A percentile compares a stretch with the other conserved stretches of the same genome.
These are phyloP conservation scores for Ilyonectria mors-panacis DNA, from an alignment of 2,329 filamentous ascomycete genomes.

Conservation along the genomic window DNA sequence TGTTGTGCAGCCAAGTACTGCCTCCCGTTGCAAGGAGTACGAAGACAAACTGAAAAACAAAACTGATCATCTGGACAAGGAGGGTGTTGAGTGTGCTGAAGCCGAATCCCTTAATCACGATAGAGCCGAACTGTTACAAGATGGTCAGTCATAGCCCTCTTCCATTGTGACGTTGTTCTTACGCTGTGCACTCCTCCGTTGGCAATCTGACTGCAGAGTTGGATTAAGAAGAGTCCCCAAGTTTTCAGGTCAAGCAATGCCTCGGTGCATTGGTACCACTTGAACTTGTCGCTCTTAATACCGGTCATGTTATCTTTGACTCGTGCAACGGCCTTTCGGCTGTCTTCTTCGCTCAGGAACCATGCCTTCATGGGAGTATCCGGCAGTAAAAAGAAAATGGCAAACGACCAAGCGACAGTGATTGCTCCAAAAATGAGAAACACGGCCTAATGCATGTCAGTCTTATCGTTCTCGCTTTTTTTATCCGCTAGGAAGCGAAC, in stretches of 20 bases:
- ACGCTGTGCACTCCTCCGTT: conserved; percentile 47
- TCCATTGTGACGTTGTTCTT: not conserved
- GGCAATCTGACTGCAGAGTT: conserved; percentile 47
- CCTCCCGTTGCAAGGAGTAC: conserved; percentile 42
- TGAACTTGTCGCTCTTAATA: conserved; percentile 49
- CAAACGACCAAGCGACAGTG: conserved; percentile 42
- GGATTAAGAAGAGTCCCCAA: conserved; percentile 47
- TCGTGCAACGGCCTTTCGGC: conserved; percentile 49
- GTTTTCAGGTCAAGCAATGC: conserved; percentile 45
- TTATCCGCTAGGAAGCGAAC: not conserved
- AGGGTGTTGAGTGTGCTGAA: conserved; percentile 41
- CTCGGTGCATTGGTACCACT: conserved; percentile 44
- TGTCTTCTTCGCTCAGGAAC: conserved; percentile 48
- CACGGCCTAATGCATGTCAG: conserved; percentile 47
- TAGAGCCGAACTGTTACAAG: conserved; percentile 39
- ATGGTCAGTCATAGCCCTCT: not conserved
- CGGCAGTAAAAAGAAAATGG: conserved; percentile 39
- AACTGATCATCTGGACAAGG: conserved; percentile 30
- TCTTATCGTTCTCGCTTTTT: not conserved
- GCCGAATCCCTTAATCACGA: conserved; percentile 46
- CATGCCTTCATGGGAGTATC: conserved; percentile 47
- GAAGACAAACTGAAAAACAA: conserved; percentile 42
- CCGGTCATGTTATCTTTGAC: conserved; percentile 54
- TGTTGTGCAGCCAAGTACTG: conserved; percentile 43
- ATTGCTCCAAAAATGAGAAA: conserved; percentile 45